Conservation (phyloP, 1,284 basidiomycete species). For the Anthracocystis walkeri region DNA sequence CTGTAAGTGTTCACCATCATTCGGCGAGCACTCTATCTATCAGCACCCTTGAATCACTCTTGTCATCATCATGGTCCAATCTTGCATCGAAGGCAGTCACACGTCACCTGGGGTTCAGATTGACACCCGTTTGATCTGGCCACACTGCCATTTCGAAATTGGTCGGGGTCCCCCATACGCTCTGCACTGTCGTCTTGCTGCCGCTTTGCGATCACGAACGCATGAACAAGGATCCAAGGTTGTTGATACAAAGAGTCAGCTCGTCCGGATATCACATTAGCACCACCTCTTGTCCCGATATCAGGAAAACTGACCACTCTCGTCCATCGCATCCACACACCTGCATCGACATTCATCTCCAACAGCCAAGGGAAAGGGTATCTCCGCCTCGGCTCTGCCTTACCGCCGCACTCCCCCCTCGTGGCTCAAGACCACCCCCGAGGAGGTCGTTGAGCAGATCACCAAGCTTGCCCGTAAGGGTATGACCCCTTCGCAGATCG, state of each 20-base stretch:
- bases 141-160: background rate
- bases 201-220: background rate
- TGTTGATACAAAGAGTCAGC: slow-evolving; percentile 2
- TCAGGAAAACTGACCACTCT: slow-evolving; percentile 9
- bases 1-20: slow-evolving; percentile 47
- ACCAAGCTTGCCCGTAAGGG: slow-evolving; percentile 97
- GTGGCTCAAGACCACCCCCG: slow-evolving; percentile 96
- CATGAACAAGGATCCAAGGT: background rate
- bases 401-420: slow-evolving; percentile 94
- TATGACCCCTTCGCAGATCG: slow-evolving; percentile 96
- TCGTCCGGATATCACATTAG: slow-evolving; percentile 4
- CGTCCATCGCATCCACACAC: background rate
- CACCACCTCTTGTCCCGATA: background rate
- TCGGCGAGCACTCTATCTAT: slow-evolving; percentile 24
- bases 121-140: background rate
- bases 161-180: background rate
- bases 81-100: background rate
- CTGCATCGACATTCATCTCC: slow-evolving; percentile 1
- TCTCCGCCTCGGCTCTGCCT: slow-evolving; percentile 89
- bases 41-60: slow-evolving; percentile 2
- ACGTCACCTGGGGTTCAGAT: background rate
- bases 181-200: background rate
- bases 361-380: slow-evolving; percentile 69
- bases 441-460: slow-evolving; percentile 96
- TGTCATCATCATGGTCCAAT: slow-evolving; percentile 9